Evolutionary conservation across 805 yeast genomes (phyloP).

Genomic region (Teunomyces panamensis): DNA sequence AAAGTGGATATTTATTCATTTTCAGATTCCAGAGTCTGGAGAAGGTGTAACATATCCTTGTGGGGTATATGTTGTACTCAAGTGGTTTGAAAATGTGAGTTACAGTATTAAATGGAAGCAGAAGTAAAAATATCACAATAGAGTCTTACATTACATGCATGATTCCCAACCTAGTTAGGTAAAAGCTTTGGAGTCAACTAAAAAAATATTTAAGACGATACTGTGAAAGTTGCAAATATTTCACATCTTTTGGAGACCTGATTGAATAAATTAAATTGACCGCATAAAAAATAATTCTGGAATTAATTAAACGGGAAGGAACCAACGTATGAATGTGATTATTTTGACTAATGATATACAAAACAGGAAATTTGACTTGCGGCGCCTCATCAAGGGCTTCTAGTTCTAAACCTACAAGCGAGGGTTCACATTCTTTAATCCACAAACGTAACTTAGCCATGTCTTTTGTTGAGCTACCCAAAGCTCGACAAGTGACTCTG

Average conservation of each 20-base stretch:
- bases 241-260: neutral
- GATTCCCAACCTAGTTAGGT: constrained; percentile 1
- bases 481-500: neutral
- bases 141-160: neutral
- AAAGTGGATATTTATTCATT: constrained; percentile 4
- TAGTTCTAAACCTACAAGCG: neutral
- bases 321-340: neutral
- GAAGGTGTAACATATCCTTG: constrained; percentile 1
- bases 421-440: neutral
- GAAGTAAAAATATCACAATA: neutral
- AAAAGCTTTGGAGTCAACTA: neutral
- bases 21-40: neutral
- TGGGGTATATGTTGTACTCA: constrained; percentile 1
- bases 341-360: neutral
- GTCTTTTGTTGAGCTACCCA: neutral
- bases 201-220: neutral
- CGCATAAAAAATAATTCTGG: neutral
- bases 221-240: constrained; percentile 2
- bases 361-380: constrained; percentile 1
- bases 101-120: neutral
- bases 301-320: neutral
- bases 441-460: neutral
- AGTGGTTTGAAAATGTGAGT: neutral
- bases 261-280: neutral
- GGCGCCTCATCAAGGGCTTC: neutral